These are phyloP conservation scores for Amanita brunnescens DNA, from an alignment of 768 basidiomycete species.

Conservation along the genomic window DNA sequence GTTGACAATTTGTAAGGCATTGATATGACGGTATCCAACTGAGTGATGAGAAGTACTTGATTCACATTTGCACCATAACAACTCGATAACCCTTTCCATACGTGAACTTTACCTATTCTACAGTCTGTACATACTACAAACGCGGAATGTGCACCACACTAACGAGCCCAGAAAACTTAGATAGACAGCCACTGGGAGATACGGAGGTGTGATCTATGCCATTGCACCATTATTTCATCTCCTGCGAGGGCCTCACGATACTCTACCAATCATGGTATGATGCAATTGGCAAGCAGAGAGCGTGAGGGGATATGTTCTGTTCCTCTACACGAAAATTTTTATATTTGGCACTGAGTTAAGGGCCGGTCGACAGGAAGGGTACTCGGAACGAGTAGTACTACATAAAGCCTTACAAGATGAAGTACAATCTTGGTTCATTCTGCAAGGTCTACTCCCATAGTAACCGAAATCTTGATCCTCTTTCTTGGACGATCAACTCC, in stretches of 20 bases:
- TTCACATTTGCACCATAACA: neutral
- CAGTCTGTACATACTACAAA: too few species aligned
- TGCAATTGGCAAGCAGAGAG: slow-evolving; percentile 27
- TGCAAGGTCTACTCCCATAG: slow-evolving; percentile 61
- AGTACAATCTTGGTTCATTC: slow-evolving; percentile 31
- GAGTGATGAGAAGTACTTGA: neutral
- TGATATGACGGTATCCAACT: neutral
- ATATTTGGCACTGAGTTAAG: slow-evolving; percentile 2
- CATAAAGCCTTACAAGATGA: too few species aligned
- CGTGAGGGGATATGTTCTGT: slow-evolving; percentile 32
- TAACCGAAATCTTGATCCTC: slow-evolving; percentile 67
- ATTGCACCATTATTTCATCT: slow-evolving; percentile 83
- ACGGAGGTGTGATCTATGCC: slow-evolving; percentile 85
- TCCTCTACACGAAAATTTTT: neutral
- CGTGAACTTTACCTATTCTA: neutral
- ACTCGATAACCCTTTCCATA: neutral
- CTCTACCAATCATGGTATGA: slow-evolving; percentile 32
- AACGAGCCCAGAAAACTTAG: slow-evolving; percentile 70
- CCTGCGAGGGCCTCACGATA: slow-evolving; percentile 67
- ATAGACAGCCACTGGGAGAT: slow-evolving; percentile 61
- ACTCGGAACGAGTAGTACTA: neutral
- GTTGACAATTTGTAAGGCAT: slow-evolving; percentile 79
- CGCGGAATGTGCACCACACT: slow-evolving; percentile 70
- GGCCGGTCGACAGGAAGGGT: slow-evolving; percentile 4
- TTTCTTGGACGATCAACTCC: slow-evolving; percentile 34